Conservation (phyloP, 257 asterid species). For the Solanum stenotomum region DNA sequence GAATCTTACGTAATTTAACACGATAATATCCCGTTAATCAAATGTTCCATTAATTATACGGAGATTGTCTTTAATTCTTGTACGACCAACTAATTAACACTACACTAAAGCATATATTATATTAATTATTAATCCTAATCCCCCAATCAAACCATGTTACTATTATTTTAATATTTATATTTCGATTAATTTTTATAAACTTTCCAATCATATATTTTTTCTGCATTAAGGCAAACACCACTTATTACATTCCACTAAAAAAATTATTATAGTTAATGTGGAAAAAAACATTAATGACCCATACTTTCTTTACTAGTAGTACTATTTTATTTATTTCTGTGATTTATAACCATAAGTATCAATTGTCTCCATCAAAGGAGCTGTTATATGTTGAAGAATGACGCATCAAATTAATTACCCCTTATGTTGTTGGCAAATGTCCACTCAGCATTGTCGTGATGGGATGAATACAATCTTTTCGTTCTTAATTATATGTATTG, state of each 20-base stretch:
- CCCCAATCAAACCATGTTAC: not conserved
- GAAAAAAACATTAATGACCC: not conserved
- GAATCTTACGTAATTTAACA: not conserved
- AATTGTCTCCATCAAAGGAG: not conserved
- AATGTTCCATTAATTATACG: not conserved
- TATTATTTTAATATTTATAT: not conserved
- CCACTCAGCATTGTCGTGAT: rapidly evolving
- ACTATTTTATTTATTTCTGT: not conserved
- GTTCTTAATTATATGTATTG: not conserved
- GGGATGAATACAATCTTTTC: not conserved
- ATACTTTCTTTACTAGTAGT: not conserved
- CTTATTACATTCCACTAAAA: not conserved
- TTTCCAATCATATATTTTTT: not conserved
- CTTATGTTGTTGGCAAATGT: not conserved
- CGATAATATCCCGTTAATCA: not conserved
- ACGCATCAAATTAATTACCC: not conserved
- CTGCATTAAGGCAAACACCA: not conserved
- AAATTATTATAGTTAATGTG: not conserved
- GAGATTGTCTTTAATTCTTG: not conserved
- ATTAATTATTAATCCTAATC: not conserved
- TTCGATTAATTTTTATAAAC: not conserved
- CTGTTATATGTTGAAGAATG: not conserved
- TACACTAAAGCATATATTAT: not conserved
- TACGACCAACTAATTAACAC: not conserved
- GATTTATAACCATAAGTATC: not conserved